Base-by-base conservation (phyloP, 228 moss, liverwort and hornwort species). In the Sphagnum fallax region DNA sequence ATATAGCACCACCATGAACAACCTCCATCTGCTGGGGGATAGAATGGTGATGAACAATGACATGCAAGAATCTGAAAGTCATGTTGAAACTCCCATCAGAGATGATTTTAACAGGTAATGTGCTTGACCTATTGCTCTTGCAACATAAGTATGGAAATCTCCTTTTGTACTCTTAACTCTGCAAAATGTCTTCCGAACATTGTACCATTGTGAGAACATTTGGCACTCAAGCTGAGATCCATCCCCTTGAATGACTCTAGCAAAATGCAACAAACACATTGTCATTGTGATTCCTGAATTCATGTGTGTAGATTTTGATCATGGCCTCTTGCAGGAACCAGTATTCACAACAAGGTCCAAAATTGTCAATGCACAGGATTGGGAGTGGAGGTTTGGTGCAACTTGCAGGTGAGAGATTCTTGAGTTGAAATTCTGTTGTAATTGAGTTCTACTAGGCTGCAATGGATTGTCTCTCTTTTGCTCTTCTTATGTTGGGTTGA, bases 1-100 rank as follows among this genome's bases (percentile, higher is more conserved):
- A 52, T 69, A 65, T 64, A 75, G 75, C 61, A 84, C 67, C 82
- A 73, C 80, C 47, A 63, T 72, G 67, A 64, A 67, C 47, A 78
- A 81, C 69, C 71, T 80, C 53, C 74, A 79, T 72, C 67, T 71
- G 59, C 73, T 66, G 69, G 52, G 8, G 50, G 77, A 78, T 16
- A 64, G 70, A 50, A 49, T 55, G 55, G 55, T 64, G 55, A 74
- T 72, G 68, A 49, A 71, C 48, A 61, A 32, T 32, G 32, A 71
- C 52, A 52, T n/a, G 14, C 76, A 77, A 76, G 62, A 63, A 63
- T 70, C 82, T 64, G 72, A 52, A 12, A 70, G 74, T 68, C 66
- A 59, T 50, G 72, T 76, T 67, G 51, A 68, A 7, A 68, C 53
- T 52, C 67, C 52, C 32, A 68, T 48, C 15, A 52, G 67, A 55